phyloP scores from a whole-genome alignment of 2,329 filamentous ascomycete species.

The Rhytidhysteron rufulum region DNA sequence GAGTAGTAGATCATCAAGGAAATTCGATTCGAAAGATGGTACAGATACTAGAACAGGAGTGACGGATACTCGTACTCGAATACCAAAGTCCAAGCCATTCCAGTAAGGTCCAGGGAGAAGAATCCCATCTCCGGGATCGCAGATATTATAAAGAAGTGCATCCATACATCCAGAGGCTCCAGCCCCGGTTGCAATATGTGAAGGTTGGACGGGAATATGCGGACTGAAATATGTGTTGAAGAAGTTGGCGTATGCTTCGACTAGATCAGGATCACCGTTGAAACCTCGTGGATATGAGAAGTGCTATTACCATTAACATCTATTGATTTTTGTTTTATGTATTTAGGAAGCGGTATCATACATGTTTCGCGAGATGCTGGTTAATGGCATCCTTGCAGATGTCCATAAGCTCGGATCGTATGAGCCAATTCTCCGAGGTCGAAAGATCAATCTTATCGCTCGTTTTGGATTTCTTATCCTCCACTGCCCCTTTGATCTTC shows the following conservation, averaged over 20 bases:
- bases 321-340: background rate
- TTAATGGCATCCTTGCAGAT: slow-evolving; percentile 11
- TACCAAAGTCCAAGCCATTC: slow-evolving; percentile 21
- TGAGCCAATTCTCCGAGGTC: slow-evolving; percentile 20
- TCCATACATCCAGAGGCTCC: slow-evolving; percentile 25
- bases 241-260: slow-evolving; percentile 22
- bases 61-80: slow-evolving; percentile 20
- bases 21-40: slow-evolving; percentile 25
- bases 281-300: background rate
- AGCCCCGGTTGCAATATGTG: slow-evolving; percentile 25
- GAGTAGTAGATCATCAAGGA: slow-evolving; percentile 23
- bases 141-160: slow-evolving; percentile 22
- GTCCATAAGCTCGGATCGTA: slow-evolving; percentile 13
- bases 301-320: background rate
- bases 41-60: slow-evolving; percentile 22
- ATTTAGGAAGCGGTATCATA: background rate
- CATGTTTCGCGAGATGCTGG: slow-evolving; percentile 2
- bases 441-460: slow-evolving; percentile 23
- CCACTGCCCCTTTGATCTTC: slow-evolving; percentile 12
- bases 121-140: slow-evolving; percentile 28
- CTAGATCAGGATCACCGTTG: slow-evolving; percentile 16
- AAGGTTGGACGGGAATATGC: slow-evolving; percentile 19
- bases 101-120: slow-evolving; percentile 29
- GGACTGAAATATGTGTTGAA: slow-evolving; percentile 25
- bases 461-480: slow-evolving; percentile 6